Evolutionary conservation across 305 asterid genomes (phyloP).

Genomic region (Vinca major): DNA sequence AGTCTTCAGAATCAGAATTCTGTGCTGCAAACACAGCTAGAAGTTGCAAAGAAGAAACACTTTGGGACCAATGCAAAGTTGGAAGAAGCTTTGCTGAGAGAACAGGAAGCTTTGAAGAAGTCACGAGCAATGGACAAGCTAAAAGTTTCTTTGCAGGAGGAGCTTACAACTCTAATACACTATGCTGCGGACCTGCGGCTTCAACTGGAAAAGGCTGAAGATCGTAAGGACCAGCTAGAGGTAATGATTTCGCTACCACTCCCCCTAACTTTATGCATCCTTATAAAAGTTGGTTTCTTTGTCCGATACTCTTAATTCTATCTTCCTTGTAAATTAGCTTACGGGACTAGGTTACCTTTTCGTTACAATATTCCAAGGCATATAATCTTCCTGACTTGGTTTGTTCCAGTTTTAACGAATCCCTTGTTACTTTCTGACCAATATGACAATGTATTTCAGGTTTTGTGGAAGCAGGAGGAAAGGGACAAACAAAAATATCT

Average conservation of each 20-base stretch:
- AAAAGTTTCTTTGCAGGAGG: constrained; percentile 37
- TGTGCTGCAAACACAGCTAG: constrained; percentile 31
- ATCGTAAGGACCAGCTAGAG: constrained; percentile 45
- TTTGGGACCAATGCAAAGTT: constrained; percentile 21
- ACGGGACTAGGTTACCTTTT: neutral
- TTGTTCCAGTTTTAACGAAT: neutral
- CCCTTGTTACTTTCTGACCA: neutral
- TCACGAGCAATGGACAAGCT: constrained; percentile 32
- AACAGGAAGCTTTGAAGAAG: constrained; percentile 47
- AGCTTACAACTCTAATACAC: constrained; percentile 29
- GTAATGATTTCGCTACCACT: constrained; percentile 25
- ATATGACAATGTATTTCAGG: constrained; percentile 28
- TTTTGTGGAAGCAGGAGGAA: constrained; percentile 47
- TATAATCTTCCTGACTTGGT: neutral
- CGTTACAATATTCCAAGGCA: neutral
- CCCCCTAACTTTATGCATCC: neutral
- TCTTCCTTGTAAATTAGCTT: neutral
- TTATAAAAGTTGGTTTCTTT: neutral
- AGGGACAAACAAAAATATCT: constrained; percentile 31
- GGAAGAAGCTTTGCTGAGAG: constrained; percentile 37
- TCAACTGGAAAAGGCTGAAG: constrained; percentile 35
- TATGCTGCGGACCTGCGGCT: constrained; percentile 20
- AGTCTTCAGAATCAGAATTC: constrained; percentile 42
- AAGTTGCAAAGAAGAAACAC: constrained; percentile 31
- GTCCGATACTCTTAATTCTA: neutral